phyloP scores from a whole-genome alignment of 495 filamentous ascomycete genomes.

The Annulohypoxylon maeteangense region DNA sequence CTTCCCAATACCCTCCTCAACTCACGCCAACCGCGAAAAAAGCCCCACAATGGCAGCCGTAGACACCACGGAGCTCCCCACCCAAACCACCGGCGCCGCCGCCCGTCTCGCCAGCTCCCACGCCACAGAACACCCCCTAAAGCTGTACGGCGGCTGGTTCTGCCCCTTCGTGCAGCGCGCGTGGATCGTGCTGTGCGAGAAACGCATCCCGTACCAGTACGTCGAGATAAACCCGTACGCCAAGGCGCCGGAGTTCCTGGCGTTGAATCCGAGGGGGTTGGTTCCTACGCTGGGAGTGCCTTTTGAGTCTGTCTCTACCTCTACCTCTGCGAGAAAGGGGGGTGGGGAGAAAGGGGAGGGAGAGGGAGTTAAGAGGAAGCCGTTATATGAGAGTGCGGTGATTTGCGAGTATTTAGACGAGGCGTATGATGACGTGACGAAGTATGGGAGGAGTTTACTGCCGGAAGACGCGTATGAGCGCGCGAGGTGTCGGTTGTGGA shows the following conservation, averaged over 20 bases:
- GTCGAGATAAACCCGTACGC: conserved; percentile 79
- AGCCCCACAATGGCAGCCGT: conserved; percentile 44
- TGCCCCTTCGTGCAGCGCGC: conserved; percentile 70
- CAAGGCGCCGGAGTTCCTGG: conserved; percentile 70
- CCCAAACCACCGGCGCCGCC: conserved; percentile 49
- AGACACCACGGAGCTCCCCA: conserved; percentile 46
- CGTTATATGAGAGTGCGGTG: conserved; percentile 73
- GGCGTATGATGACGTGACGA: conserved; percentile 54
- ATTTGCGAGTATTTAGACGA: conserved; percentile 79
- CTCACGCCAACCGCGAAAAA: not conserved
- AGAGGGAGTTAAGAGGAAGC: conserved; percentile 53
- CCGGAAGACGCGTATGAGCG: conserved; percentile 66
- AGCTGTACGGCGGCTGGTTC: conserved; percentile 63
- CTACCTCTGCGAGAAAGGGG: too few species aligned
- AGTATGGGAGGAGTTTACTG: conserved; percentile 58
- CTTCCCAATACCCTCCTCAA: not conserved
- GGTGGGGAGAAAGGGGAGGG: not conserved
- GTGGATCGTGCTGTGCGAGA: conserved; percentile 76
- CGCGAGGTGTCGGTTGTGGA: conserved; percentile 72
- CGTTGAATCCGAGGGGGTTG: conserved; percentile 74
- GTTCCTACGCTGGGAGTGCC: conserved; percentile 69
- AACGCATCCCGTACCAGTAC: conserved; percentile 76
- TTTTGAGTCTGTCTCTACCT: not conserved
- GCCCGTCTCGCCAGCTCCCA: conserved; percentile 50
- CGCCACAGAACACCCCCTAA: conserved; percentile 51